Percentiles rank a stretch among this genome's conserved stretches.
Evolutionary conservation across 2,329 filamentous ascomycete species (phyloP).

Genomic region (Ceratocystis colombiana): DNA sequence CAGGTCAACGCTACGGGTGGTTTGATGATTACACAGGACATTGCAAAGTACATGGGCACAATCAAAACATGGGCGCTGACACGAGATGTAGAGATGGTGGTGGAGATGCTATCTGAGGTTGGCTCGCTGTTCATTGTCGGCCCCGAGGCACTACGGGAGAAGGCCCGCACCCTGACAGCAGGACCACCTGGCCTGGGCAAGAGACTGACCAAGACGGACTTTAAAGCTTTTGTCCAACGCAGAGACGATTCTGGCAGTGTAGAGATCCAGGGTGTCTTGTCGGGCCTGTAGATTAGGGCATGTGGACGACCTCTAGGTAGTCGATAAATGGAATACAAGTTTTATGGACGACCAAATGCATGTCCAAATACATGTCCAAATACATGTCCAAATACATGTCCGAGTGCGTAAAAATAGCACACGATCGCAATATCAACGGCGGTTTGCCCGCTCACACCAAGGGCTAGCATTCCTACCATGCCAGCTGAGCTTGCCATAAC

Average conservation of each 20-base stretch:
- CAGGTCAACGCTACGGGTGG: constrained; percentile 86
- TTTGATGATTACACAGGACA: constrained; percentile 91
- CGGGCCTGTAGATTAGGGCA: constrained; percentile 40
- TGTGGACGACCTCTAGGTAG: neutral
- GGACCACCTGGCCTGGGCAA: constrained; percentile 38
- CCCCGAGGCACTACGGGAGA: constrained; percentile 63
- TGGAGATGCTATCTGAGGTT: constrained; percentile 86
- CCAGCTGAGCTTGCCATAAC: neutral
- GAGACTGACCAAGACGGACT: constrained; percentile 55
- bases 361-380: no score
- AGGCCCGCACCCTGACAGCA: constrained; percentile 49
- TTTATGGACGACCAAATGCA: neutral
- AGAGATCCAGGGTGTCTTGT: constrained; percentile 74
- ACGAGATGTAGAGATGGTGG: constrained; percentile 55
- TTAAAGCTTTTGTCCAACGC: constrained; percentile 74
- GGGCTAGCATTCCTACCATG: constrained; percentile 10
- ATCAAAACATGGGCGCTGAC: constrained; percentile 71
- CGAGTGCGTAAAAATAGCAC: neutral
- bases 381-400: no score
- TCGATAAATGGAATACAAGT: no score
- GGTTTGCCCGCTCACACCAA: neutral
- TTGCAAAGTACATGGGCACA: constrained; percentile 82
- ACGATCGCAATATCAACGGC: neutral
- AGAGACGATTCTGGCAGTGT: constrained; percentile 73
- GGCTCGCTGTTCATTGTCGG: constrained; percentile 93